Percentiles rank a stretch among this genome's conserved stretches.
Conservation (phyloP, 1,139 yeast genomes). For the Pichia sp. region DNA sequence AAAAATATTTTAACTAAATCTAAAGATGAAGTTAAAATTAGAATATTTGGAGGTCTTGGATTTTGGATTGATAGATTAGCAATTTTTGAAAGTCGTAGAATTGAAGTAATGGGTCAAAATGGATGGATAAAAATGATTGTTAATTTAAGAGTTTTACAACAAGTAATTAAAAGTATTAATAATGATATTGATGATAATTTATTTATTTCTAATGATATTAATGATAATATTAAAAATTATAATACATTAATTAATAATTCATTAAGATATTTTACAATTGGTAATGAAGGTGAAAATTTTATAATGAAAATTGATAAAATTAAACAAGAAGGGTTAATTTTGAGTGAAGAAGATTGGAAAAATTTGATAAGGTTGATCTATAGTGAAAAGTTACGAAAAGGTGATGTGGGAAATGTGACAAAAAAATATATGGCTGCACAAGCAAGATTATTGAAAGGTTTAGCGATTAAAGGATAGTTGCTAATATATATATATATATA, state of each 20-base stretch:
- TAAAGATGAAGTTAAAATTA: constrained; percentile 25
- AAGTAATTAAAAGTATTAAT: constrained; percentile 61
- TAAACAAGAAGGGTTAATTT: constrained; percentile 3
- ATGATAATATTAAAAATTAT: neutral
- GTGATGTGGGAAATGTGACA: constrained; percentile 6
- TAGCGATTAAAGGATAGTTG: constrained; percentile 7
- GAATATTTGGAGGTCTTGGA: constrained; percentile 46
- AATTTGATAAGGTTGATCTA: constrained; percentile 42
- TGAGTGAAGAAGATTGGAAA: constrained; percentile 32
- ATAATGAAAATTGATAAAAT: constrained; percentile 7
- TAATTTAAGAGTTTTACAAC: constrained; percentile 70
- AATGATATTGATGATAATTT: constrained; percentile 27
- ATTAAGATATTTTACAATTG: constrained; percentile 42
- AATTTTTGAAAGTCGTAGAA: constrained; percentile 52
- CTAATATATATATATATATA: no score
- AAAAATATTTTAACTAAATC: constrained; percentile 48
- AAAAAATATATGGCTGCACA: constrained; percentile 15
- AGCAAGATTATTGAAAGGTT: constrained; percentile 9
- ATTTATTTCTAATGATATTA: no score
- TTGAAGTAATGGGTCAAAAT: constrained; percentile 50
- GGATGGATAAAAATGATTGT: constrained; percentile 65
- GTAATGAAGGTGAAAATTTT: constrained; percentile 17
- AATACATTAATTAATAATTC: constrained; percentile 29
- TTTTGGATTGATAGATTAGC: constrained; percentile 49
- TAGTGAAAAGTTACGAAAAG: constrained; percentile 38